phyloP scores from a whole-genome alignment of 2,329 filamentous ascomycete species.

The Fusarium albosuccineum region DNA sequence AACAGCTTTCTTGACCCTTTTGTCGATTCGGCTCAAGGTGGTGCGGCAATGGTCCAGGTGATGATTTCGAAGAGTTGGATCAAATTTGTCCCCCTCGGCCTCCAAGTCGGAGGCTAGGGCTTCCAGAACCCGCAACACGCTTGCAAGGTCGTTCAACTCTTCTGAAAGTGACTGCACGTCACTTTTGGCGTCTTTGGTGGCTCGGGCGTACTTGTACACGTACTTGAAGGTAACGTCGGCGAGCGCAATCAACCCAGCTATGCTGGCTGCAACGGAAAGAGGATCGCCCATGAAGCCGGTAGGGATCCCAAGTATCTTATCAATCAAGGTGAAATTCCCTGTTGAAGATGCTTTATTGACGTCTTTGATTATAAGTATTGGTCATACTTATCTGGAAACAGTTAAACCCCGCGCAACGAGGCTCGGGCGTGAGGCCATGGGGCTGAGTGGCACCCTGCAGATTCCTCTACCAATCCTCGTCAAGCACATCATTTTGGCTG shows the following conservation, averaged over 20 bases:
- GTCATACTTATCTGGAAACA: neutral
- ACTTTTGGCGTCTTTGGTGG: neutral
- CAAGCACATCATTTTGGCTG: too few species aligned
- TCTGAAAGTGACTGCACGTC: neutral
- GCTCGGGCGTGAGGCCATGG: too few species aligned
- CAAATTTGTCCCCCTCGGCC: conserved; percentile 1
- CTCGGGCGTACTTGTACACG: conserved; percentile 7
- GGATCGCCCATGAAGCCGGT: conserved; percentile 17
- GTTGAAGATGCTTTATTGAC: too few species aligned
- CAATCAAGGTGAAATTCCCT: neutral
- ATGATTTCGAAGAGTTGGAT: conserved; percentile 1
- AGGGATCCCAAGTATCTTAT: neutral
- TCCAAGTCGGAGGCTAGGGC: conserved; percentile 5
- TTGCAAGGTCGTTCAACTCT: conserved; percentile 12
- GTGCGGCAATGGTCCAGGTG: conserved; percentile 4
- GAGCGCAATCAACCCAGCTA: conserved; percentile 10
- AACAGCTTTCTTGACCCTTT: neutral
- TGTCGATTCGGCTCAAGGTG: neutral
- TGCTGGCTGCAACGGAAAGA: conserved; percentile 14
- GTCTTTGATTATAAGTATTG: too few species aligned
- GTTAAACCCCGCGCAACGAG: neutral
- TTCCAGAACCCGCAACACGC: conserved; percentile 2
- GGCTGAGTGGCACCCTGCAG: too few species aligned
- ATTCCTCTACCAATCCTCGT: too few species aligned
- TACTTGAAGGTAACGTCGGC: conserved; percentile 5